Base-by-base conservation (phyloP, 768 basidiomycete genomes). In the Auriscalpium vulgare region DNA sequence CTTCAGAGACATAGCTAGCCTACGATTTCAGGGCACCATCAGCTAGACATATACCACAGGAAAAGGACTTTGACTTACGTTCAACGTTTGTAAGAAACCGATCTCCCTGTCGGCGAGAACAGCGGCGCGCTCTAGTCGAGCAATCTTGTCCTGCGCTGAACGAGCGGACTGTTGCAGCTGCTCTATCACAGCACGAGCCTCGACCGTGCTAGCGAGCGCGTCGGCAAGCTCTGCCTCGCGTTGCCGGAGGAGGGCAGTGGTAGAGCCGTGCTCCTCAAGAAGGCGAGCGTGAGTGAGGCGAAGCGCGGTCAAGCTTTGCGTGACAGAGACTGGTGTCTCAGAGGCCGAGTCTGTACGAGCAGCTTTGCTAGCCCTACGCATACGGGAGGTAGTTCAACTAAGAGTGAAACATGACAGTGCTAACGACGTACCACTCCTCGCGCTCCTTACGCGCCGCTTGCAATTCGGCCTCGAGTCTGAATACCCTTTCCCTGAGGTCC, bases 1-100 rank as follows among this genome's bases (percentile, higher is more conserved):
- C 79, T 66, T 89, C 86, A 0, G 80, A 77, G 14, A 76, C 76
- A 65, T 78, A 88, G 62, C 85, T 87, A 0, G 82, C 79, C 83
- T 86, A 50, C 6, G 48, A 4, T 29, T 21, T 29, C 29, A 29
- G 29, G 4, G 29, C 7, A 5, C 7, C 29, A 8, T 52, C 63
- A 35, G 52, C 19, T 16, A 8, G 34, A 11, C 21, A n/a, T 40
- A 34, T 47, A 13, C 13, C n/a, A 23, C 8, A 34, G 10, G 56
- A 8, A 11, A 29, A 8, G 3, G 46, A 45, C 17, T 46, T n/a
- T 17, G 34, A 74, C 84, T 50, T 49, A 86, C 85, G 63, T 88
- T 71, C n/a, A 89, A 72, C 0, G 83, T 83, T 57, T 82, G 75
- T 54, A 87, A 64, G 64, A 85, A 87, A n/a, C 76, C 73, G n/a